Evolutionary conservation across 495 filamentous ascomycete species (phyloP).

Genomic region (Annulohypoxylon bovei): DNA sequence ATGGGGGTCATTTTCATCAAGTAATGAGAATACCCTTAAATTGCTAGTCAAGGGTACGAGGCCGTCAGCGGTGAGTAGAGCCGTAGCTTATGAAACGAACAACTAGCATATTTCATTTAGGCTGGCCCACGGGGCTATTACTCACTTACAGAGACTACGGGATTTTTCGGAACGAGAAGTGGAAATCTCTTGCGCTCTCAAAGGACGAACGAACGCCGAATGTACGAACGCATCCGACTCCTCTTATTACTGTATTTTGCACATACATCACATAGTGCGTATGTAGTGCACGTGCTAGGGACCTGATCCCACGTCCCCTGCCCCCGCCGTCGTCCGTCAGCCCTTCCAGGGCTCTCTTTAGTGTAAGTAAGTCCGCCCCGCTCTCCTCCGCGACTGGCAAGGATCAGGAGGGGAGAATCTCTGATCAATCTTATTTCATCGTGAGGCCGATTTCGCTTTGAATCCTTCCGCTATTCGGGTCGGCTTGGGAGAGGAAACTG

Average conservation of each 20-base stretch:
- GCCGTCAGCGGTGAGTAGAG: constrained; percentile 25
- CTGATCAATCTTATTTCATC: constrained; percentile 7
- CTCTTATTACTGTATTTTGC: constrained; percentile 15
- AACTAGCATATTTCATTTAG: constrained; percentile 18
- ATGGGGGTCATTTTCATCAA: constrained; percentile 31
- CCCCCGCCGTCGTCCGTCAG: constrained; percentile 30
- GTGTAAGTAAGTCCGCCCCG: constrained; percentile 39
- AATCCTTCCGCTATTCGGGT: not conserved
- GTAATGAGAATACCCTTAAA: constrained; percentile 40
- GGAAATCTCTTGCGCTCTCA: constrained; percentile 20
- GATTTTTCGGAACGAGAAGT: constrained; percentile 37
- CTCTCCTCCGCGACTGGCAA: constrained; percentile 35
- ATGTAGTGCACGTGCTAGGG: constrained; percentile 35
- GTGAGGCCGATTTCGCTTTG: constrained; percentile 30
- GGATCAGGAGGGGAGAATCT: constrained; percentile 24
- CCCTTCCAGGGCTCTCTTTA: constrained; percentile 16
- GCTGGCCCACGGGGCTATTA: constrained; percentile 4
- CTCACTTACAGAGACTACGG: constrained; percentile 29
- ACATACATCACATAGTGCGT: constrained; percentile 8
- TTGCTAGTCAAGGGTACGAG: constrained; percentile 30
- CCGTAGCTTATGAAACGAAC: constrained; percentile 29
- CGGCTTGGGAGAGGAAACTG: not conserved
- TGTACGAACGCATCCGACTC: constrained; percentile 13
- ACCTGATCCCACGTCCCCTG: constrained; percentile 5
- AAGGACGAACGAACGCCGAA: constrained; percentile 7